phyloP scores from a whole-genome alignment of 2,329 filamentous ascomycete species.

The Tricladium varicosporioides region DNA sequence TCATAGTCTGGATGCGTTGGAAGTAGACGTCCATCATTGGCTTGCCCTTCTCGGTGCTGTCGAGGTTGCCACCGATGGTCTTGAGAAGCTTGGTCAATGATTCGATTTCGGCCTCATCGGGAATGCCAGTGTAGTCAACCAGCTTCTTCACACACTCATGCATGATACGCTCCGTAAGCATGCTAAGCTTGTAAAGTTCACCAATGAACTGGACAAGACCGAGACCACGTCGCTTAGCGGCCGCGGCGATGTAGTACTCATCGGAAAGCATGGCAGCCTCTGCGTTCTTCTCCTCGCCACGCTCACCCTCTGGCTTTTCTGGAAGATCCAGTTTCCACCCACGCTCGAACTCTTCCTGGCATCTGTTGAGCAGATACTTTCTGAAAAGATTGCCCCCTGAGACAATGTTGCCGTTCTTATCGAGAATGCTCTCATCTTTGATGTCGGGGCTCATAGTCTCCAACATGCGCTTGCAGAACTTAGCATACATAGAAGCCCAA shows the following conservation, averaged over 20 bases:
- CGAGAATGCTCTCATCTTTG: constrained; percentile 89
- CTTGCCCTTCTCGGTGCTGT: constrained; percentile 77
- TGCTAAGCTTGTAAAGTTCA: constrained; percentile 96
- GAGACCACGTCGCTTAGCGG: constrained; percentile 93
- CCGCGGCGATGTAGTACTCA: constrained; percentile 91
- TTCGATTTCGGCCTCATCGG: constrained; percentile 95
- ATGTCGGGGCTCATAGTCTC: constrained; percentile 94
- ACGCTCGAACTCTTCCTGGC: constrained; percentile 97
- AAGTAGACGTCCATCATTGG: constrained; percentile 95
- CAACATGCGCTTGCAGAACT: constrained; percentile 97
- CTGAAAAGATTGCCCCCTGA: constrained; percentile 93
- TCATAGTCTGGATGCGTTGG: constrained; percentile 77
- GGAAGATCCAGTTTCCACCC: constrained; percentile 92
- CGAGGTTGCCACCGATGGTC: constrained; percentile 87
- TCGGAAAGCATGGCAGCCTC: constrained; percentile 87
- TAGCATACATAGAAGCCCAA: constrained; percentile 98
- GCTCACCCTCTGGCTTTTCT: constrained; percentile 68
- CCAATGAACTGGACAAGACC: constrained; percentile 99
- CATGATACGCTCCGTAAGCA: constrained; percentile 99
- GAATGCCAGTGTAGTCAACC: constrained; percentile 88
- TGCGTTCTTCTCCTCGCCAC: constrained; percentile 51
- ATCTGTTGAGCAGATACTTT: constrained; percentile 97
- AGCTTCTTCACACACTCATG: constrained; percentile 98
- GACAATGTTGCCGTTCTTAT: constrained; percentile 85
- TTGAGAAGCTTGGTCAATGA: constrained; percentile 89